These are phyloP conservation scores for Fusarium begoniae DNA, from an alignment of 2,329 filamentous ascomycete genomes.

Conservation along the genomic window DNA sequence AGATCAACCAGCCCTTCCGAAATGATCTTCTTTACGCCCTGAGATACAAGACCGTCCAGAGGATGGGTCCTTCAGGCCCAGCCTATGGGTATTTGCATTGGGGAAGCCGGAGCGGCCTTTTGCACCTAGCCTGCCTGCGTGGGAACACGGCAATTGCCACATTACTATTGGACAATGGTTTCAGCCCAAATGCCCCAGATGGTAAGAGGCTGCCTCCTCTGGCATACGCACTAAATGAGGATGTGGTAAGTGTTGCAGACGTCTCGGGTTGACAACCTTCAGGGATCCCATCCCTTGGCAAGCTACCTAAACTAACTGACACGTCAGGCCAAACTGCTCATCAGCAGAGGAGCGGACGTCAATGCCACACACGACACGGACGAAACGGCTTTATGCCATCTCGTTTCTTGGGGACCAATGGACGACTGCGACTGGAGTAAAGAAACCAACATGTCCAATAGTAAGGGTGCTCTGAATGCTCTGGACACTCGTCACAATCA, in stretches of 20 bases:
- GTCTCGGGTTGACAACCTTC: background rate
- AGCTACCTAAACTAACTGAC: slow-evolving; percentile 1
- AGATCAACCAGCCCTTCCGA: slow-evolving; percentile 8
- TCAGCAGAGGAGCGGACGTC: slow-evolving; percentile 12
- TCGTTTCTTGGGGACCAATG: slow-evolving; percentile 12
- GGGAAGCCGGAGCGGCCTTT: slow-evolving; percentile 10
- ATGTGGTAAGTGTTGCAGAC: slow-evolving; percentile 17
- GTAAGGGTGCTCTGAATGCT: slow-evolving; percentile 11
- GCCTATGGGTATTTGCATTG: slow-evolving; percentile 19
- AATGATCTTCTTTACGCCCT: slow-evolving; percentile 10
- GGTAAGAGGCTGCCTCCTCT: slow-evolving; percentile 5
- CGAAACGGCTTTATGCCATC: slow-evolving; percentile 21
- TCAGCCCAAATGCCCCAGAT: slow-evolving; percentile 6
- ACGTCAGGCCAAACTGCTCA: slow-evolving; percentile 12
- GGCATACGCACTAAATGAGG: slow-evolving; percentile 22
- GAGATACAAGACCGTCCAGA: slow-evolving; percentile 2
- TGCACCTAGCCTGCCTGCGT: slow-evolving; percentile 30
- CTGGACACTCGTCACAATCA: slow-evolving; percentile 9
- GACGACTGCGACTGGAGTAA: background rate
- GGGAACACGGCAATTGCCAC: slow-evolving; percentile 27
- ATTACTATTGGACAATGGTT: slow-evolving; percentile 10
- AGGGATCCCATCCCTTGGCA: background rate
- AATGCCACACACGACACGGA: slow-evolving; percentile 3
- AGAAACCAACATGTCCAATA: slow-evolving; percentile 8
- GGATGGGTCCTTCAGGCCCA: background rate